A percentile compares a stretch with the other conserved stretches of the same genome.
Evolutionary conservation across 1,284 basidiomycete genomes (phyloP).

Genomic region (Ustilago loliicola): DNA sequence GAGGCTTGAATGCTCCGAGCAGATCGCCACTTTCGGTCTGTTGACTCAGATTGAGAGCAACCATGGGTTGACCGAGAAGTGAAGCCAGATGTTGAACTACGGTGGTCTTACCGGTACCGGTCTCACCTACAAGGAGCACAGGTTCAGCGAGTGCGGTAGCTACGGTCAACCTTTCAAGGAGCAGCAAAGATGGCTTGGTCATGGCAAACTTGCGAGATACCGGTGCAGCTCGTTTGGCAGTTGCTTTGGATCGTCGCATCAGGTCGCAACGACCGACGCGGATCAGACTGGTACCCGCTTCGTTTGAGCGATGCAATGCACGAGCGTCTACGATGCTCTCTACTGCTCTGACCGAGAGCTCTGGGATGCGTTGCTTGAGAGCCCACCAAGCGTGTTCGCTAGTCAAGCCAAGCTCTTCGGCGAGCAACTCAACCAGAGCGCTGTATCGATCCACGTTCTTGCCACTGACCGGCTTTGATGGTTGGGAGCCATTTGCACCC

Average conservation of each 20-base stretch:
- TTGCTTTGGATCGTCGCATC: slow-evolving; percentile 33
- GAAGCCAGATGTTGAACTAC: slow-evolving; percentile 88
- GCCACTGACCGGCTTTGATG: slow-evolving; percentile 23
- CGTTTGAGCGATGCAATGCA: background rate
- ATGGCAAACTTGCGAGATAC: slow-evolving; percentile 78
- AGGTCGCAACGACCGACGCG: slow-evolving; percentile 53
- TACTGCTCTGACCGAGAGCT: slow-evolving; percentile 46
- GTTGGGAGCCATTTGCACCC: background rate
- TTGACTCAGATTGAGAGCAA: slow-evolving; percentile 93
- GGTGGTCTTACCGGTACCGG: slow-evolving; percentile 98
- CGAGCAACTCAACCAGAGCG: slow-evolving; percentile 52
- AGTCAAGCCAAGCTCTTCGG: slow-evolving; percentile 56
- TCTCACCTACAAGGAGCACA: slow-evolving; percentile 93
- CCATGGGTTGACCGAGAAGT: slow-evolving; percentile 81
- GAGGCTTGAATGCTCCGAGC: slow-evolving; percentile 93
- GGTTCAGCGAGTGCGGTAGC: slow-evolving; percentile 84
- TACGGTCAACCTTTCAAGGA: slow-evolving; percentile 86
- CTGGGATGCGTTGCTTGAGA: slow-evolving; percentile 57
- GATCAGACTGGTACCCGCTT: slow-evolving; percentile 29
- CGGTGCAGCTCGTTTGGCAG: slow-evolving; percentile 31
- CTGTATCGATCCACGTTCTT: slow-evolving; percentile 45
- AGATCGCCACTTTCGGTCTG: slow-evolving; percentile 97
- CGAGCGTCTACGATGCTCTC: background rate
- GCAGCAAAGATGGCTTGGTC: slow-evolving; percentile 84
- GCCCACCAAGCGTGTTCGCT: slow-evolving; percentile 62